A percentile compares a stretch with the other conserved stretches of the same genome.
Conservation (phyloP, 2,329 filamentous ascomycete genomes). For the Orbilia oligospora region DNA sequence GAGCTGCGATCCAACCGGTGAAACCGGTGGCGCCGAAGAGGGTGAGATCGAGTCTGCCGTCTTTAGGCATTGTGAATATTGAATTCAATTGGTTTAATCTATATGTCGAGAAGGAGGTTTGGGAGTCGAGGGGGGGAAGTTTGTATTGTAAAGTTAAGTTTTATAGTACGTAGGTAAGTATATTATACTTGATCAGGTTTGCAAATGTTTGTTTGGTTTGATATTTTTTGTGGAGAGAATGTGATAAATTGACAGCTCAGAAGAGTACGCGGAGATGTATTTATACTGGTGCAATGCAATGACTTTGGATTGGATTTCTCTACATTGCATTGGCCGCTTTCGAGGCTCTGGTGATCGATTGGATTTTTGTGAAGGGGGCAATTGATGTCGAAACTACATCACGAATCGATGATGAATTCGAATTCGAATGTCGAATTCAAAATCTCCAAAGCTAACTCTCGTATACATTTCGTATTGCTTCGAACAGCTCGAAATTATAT, state of each 20-base stretch:
- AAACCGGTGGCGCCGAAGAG: constrained; percentile 82
- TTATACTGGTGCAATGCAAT: background rate
- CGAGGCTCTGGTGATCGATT: background rate
- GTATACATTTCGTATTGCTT: background rate
- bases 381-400: background rate
- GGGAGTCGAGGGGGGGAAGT: too few species aligned
- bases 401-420: too few species aligned
- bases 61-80: constrained; percentile 39
- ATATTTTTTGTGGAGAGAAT: constrained; percentile 6
- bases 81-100: constrained; percentile 4
- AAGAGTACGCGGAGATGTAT: background rate
- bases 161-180: too few species aligned
- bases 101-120: background rate
- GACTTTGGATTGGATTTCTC: too few species aligned
- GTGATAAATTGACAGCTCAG: background rate
- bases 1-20: constrained; percentile 82
- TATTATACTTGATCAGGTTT: too few species aligned
- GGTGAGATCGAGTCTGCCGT: constrained; percentile 71
- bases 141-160: background rate
- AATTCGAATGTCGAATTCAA: too few species aligned
- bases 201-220: background rate
- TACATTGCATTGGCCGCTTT: background rate
- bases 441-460: constrained; percentile 3
- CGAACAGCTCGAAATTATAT: too few species aligned
- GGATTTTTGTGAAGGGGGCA: constrained; percentile 5